These are phyloP conservation scores for Apiospora saccharicola DNA, from an alignment of 2,329 filamentous ascomycete genomes.

Conservation along the genomic window DNA sequence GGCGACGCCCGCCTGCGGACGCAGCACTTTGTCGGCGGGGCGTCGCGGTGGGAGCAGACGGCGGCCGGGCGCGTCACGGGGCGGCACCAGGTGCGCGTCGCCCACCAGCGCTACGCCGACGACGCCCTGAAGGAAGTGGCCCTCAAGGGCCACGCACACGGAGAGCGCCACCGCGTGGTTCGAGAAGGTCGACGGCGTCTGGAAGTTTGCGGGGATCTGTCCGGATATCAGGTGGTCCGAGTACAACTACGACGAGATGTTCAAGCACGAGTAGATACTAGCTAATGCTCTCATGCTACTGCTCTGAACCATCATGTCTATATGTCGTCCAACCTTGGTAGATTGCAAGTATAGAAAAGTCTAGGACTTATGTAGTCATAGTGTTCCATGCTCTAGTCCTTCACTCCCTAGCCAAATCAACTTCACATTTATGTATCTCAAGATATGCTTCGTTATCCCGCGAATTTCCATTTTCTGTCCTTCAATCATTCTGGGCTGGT, in stretches of 20 bases:
- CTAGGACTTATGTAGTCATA: too few species aligned
- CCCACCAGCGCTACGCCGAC: constrained; percentile 63
- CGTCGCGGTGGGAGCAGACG: constrained; percentile 58
- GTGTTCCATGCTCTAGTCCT: too few species aligned
- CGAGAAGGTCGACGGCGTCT: constrained; percentile 59
- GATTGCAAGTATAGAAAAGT: too few species aligned
- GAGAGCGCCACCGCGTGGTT: constrained; percentile 62
- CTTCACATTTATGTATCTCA: too few species aligned
- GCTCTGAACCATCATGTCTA: too few species aligned
- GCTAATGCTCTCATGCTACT: too few species aligned
- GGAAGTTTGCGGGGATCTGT: constrained; percentile 64
- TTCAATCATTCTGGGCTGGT: too few species aligned
- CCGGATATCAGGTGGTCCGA: constrained; percentile 63
- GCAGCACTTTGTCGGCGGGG: constrained; percentile 62
- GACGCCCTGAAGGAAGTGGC: constrained; percentile 52
- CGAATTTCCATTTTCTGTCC: too few species aligned
- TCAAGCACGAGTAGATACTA: not conserved
- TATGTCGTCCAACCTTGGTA: too few species aligned
- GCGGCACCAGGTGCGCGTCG: constrained; percentile 64
- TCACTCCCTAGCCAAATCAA: too few species aligned
- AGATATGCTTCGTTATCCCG: too few species aligned
- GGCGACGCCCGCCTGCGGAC: constrained; percentile 61
- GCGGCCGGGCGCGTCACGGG: constrained; percentile 56
- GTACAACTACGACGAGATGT: constrained; percentile 60
- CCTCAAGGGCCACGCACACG: constrained; percentile 64